Evolutionary conservation across 163 green algal genomes (phyloP).

Genomic region (Coccomyxa subellipsoidea): DNA sequence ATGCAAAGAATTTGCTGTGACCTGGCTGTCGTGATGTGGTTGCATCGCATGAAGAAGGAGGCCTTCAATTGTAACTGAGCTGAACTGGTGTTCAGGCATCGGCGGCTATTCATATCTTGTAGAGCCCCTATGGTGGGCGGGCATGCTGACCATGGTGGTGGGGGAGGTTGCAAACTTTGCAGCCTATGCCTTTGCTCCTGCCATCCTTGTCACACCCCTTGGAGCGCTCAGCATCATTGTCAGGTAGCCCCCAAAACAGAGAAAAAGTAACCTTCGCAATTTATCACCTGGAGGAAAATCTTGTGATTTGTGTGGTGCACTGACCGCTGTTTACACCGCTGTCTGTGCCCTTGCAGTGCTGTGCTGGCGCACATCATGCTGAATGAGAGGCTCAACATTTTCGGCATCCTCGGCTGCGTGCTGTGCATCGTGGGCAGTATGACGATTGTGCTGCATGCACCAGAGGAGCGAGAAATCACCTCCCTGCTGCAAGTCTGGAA

Average conservation of each 20-base stretch:
- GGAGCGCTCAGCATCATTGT: constrained; percentile 90
- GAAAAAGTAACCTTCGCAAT: no score
- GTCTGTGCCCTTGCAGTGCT: constrained; percentile 73
- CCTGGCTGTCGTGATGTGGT: no score
- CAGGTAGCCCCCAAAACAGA: constrained; percentile 44
- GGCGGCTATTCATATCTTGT: constrained; percentile 91
- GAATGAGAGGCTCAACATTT: constrained; percentile 88
- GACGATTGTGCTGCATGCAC: constrained; percentile 92
- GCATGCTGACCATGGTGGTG: constrained; percentile 86
- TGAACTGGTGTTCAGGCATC: constrained; percentile 56
- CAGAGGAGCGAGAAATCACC: constrained; percentile 71
- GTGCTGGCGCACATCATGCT: constrained; percentile 91
- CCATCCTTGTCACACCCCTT: constrained; percentile 92
- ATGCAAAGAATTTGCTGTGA: no score
- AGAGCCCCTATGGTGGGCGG: constrained; percentile 96
- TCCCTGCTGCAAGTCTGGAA: constrained; percentile 83
- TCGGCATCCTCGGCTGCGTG: constrained; percentile 88
- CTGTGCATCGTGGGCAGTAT: constrained; percentile 90
- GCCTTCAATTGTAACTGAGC: no score
- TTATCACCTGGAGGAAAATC: no score
- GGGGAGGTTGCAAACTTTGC: constrained; percentile 95
- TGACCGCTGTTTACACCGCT: no score
- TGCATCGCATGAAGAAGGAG: no score
- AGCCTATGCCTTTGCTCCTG: constrained; percentile 95
- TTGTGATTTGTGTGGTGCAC: no score